Percentiles rank a stretch among this genome's conserved stretches.
Evolutionary conservation across 2,329 filamentous ascomycete genomes (phyloP).

Genomic region (Ramularia collo-cygni): DNA sequence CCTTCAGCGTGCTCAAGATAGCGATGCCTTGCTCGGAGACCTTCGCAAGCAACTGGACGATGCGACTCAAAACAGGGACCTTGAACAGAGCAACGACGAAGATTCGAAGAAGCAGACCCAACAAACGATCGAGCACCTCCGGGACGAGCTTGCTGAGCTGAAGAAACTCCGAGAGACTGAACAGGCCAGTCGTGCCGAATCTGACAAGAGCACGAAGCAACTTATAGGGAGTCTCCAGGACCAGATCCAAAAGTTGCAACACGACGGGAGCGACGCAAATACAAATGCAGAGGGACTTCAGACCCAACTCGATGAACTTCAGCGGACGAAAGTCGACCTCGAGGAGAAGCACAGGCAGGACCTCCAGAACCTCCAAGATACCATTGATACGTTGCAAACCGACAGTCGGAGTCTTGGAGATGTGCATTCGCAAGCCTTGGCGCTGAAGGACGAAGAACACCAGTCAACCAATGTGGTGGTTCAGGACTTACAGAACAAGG

Average conservation of each 20-base stretch:
- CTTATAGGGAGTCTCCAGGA: conserved; percentile 14
- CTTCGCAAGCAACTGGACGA: conserved; percentile 14
- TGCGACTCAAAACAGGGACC: conserved; percentile 8
- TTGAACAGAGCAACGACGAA: conserved; percentile 5
- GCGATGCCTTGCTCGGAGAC: conserved; percentile 5
- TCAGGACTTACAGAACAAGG: conserved; percentile 17
- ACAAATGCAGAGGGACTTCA: conserved; percentile 15
- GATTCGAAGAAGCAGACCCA: conserved; percentile 8
- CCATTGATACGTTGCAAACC: conserved; percentile 11
- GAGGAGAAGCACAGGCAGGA: conserved; percentile 13
- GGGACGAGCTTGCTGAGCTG: conserved; percentile 16
- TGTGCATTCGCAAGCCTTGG: conserved; percentile 3
- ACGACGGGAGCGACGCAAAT: conserved; percentile 17
- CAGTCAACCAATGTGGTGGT: conserved; percentile 7
- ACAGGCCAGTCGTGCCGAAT: conserved; percentile 10
- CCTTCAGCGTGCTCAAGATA: conserved; percentile 7
- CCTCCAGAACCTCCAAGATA: conserved; percentile 2
- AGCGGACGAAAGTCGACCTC: conserved; percentile 12
- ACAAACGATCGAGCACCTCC: conserved; percentile 14
- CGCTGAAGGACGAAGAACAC: conserved; percentile 11
- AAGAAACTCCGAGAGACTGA: conserved; percentile 18
- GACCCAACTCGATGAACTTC: conserved; percentile 8
- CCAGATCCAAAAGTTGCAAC: conserved; percentile 19
- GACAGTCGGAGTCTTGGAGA: conserved; percentile 10
- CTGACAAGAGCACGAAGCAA: conserved; percentile 11